Conservation (phyloP, 208 protist species). For the Crithidia fasciculata region DNA sequence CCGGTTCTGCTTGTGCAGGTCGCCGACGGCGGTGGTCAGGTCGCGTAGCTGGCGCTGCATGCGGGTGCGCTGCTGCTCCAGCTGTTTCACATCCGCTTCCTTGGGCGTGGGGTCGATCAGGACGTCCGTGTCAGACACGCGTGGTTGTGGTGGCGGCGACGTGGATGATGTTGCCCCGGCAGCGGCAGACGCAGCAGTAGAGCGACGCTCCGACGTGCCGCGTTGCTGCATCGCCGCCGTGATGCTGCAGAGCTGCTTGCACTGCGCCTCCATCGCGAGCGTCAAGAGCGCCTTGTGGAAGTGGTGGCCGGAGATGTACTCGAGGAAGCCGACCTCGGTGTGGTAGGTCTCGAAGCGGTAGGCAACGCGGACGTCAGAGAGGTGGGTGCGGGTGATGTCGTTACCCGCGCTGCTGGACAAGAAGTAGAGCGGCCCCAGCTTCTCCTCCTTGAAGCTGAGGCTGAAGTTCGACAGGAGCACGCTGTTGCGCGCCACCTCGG, state of each 20-base stretch:
- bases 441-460: conserved; percentile 77
- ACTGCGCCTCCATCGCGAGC: conserved; percentile 59
- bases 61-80: conserved; percentile 62
- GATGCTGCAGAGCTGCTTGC: conserved; percentile 33
- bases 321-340: conserved; percentile 83
- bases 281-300: conserved; percentile 81
- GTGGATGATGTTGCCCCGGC: neutral
- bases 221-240: neutral
- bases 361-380: conserved; percentile 86
- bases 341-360: conserved; percentile 94
- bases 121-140: neutral
- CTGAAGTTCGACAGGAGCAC: conserved; percentile 91
- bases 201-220: too few relatives aligned
- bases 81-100: conserved; percentile 64
- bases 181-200: neutral
- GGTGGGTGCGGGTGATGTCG: conserved; percentile 76
- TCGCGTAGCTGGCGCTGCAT: conserved; percentile 77
- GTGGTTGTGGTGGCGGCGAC: neutral
- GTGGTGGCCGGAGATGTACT: conserved; percentile 82
- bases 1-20: conserved; percentile 81
- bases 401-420: conserved; percentile 91
- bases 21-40: conserved; percentile 49
- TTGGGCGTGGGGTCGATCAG: conserved; percentile 82
- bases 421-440: conserved; percentile 87
- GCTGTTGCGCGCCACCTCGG: conserved; percentile 92